Evolutionary conservation across 805 yeast species (phyloP).

Genomic region (Blastobotrys peoriensis): DNA sequence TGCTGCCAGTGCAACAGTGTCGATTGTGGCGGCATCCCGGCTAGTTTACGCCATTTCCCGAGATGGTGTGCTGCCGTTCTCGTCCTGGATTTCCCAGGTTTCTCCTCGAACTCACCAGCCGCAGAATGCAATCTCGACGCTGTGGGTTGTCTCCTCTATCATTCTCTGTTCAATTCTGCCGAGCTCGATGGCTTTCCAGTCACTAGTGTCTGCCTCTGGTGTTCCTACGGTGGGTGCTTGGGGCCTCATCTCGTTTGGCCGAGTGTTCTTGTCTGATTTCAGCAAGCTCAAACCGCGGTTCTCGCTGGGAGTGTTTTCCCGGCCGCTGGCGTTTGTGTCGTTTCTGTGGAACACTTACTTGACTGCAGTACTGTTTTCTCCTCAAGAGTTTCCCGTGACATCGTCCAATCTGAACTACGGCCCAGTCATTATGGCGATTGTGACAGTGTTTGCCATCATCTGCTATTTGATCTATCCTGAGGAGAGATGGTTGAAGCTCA

Average conservation of each 20-base stretch:
- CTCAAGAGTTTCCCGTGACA: slow-evolving; percentile 20
- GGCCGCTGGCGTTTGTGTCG: slow-evolving; percentile 16
- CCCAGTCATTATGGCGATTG: slow-evolving; percentile 17
- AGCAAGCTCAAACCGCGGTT: slow-evolving; percentile 12
- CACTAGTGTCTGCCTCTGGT: slow-evolving; percentile 21
- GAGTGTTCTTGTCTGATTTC: slow-evolving; percentile 13
- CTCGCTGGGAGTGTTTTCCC: slow-evolving; percentile 18
- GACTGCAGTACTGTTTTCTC: slow-evolving; percentile 18
- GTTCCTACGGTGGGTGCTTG: slow-evolving; percentile 21
- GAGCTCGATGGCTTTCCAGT: slow-evolving; percentile 19
- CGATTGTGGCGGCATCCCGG: slow-evolving; percentile 22
- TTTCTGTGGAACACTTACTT: slow-evolving; percentile 18
- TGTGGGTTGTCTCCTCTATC: slow-evolving; percentile 19
- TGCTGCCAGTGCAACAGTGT: slow-evolving; percentile 13
- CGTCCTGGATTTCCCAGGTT: slow-evolving; percentile 18
- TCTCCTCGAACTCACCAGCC: slow-evolving; percentile 18
- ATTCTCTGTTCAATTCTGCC: slow-evolving; percentile 21
- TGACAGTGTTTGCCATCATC: slow-evolving; percentile 17
- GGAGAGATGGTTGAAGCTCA: slow-evolving; percentile 16
- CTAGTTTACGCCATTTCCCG: slow-evolving; percentile 21
- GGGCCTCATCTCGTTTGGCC: slow-evolving; percentile 19
- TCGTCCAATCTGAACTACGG: slow-evolving; percentile 20
- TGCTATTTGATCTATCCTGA: slow-evolving; percentile 16
- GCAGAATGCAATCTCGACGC: slow-evolving; percentile 17
- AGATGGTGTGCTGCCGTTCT: slow-evolving; percentile 23